A percentile compares a stretch with the other conserved stretches of the same genome.
phyloP scores from a whole-genome alignment of 2,329 filamentous ascomycete genomes.

The Stenocarpella maydis region DNA sequence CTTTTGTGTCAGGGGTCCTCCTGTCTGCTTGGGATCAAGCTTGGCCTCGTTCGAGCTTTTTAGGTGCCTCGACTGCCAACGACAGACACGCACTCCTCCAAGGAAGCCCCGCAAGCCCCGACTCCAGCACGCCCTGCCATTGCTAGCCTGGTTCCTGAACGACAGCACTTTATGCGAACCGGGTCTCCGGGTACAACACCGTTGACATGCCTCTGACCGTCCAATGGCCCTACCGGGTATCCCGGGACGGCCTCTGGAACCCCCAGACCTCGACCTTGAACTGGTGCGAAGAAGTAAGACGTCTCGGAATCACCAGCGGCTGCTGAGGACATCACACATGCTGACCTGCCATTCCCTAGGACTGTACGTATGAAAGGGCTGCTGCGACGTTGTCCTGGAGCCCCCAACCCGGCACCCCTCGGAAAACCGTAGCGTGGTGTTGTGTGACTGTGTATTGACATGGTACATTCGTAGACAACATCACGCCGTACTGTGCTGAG shows the following conservation, averaged over 20 bases:
- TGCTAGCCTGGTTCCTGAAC: conserved; percentile 7
- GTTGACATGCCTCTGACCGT: conserved; percentile 35
- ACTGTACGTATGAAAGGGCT: conserved; percentile 1
- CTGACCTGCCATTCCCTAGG: conserved; percentile 12
- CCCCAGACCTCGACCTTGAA: conserved; percentile 49
- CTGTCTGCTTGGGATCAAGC: conserved; percentile 19
- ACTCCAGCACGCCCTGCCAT: conserved; percentile 2
- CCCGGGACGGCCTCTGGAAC: conserved; percentile 49
- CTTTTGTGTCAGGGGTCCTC: conserved; percentile 5
- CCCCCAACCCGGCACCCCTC: too few relatives aligned
- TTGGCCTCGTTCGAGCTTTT: conserved; percentile 19
- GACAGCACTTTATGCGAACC: conserved; percentile 5
- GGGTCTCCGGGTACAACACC: not conserved
- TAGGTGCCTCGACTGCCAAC: not conserved
- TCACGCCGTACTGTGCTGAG: conserved; percentile 48
- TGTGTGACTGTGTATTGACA: conserved; percentile 38
- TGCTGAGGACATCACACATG: not conserved
- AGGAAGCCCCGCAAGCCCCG: not conserved
- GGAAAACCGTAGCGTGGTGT: not conserved
- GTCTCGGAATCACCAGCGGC: not conserved
- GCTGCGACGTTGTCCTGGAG: not conserved
- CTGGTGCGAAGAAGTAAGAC: conserved; percentile 49
- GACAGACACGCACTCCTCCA: conserved; percentile 15
- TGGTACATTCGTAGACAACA: conserved; percentile 43
- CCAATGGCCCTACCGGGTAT: conserved; percentile 47